These are phyloP conservation scores for Mortierella claussenii DNA, from an alignment of 192 early-diverging fungal genomes.

Conservation along the genomic window DNA sequence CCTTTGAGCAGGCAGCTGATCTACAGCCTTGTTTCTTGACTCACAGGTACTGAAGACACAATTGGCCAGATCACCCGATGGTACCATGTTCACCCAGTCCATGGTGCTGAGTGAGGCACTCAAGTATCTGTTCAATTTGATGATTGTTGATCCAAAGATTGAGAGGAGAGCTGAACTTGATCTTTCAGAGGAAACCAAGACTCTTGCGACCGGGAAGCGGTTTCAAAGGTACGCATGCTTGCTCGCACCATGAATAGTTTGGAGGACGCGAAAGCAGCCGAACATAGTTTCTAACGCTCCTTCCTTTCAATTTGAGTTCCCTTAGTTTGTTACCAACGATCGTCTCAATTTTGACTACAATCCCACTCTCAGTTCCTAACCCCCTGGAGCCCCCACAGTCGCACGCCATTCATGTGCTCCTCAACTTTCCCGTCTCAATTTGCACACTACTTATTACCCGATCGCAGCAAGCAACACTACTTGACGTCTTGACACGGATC, in stretches of 20 bases:
- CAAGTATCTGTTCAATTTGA: slow-evolving; percentile 66
- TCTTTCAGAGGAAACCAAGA: slow-evolving; percentile 19
- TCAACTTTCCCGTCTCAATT: slow-evolving; percentile 63
- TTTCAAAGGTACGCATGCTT: slow-evolving; percentile 50
- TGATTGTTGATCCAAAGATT: slow-evolving; percentile 54
- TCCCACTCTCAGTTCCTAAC: slow-evolving; percentile 50
- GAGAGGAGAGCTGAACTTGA: slow-evolving; percentile 15
- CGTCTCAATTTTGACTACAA: slow-evolving; percentile 50
- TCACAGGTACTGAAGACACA: slow-evolving; percentile 44
- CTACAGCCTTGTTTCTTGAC: slow-evolving; percentile 12
- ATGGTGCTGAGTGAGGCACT: slow-evolving; percentile 63
- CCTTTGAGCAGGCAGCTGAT: no score
- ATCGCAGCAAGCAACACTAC: slow-evolving; percentile 25
- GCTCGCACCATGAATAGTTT: no score
- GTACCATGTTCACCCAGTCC: slow-evolving; percentile 47
- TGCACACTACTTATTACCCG: slow-evolving; percentile 42
- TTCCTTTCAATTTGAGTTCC: no score
- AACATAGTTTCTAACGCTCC: no score
- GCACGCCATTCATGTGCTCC: slow-evolving; percentile 80
- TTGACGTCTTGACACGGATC: slow-evolving; percentile 29
- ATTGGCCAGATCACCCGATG: slow-evolving; percentile 40
- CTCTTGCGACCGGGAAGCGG: slow-evolving; percentile 2
- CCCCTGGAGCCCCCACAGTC: slow-evolving; percentile 79
- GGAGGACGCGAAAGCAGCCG: no score
- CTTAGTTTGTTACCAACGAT: slow-evolving; percentile 58